Percentiles rank a stretch among this genome's conserved stretches.
phyloP scores from a whole-genome alignment of 768 basidiomycete genomes.

The Tricholoma sp. region DNA sequence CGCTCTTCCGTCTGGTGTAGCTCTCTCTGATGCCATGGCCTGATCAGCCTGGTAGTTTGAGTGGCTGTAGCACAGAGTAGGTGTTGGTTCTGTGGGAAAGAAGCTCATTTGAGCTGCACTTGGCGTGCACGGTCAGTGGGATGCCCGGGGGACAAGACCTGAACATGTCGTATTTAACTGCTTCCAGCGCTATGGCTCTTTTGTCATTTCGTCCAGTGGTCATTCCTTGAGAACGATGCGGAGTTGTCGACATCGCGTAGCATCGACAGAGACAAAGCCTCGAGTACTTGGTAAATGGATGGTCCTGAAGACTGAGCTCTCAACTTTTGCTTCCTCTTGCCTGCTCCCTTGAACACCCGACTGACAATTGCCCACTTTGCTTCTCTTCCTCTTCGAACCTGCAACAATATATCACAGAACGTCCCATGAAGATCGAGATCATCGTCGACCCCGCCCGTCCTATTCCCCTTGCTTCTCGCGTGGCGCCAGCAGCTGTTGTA shows the following conservation, averaged over 20 bases:
- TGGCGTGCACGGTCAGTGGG: constrained; percentile 10
- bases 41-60: constrained; percentile 10
- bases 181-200: constrained; percentile 20
- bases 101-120: constrained; percentile 14
- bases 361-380: constrained; percentile 43
- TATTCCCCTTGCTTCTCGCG: constrained; percentile 75
- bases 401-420: constrained; percentile 56
- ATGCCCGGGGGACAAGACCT: constrained; percentile 15
- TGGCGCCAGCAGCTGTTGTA: constrained; percentile 52
- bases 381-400: constrained; percentile 27
- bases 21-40: neutral
- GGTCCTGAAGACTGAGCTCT: constrained; percentile 28
- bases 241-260: constrained; percentile 4
- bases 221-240: constrained; percentile 10
- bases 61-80: constrained; percentile 14
- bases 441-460: constrained; percentile 80
- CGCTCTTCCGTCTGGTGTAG: neutral
- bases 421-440: constrained; percentile 98
- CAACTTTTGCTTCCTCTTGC: constrained; percentile 35
- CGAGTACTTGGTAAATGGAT: constrained; percentile 33
- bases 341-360: constrained; percentile 38
- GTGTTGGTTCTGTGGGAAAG: constrained; percentile 1
- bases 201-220: neutral
- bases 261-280: constrained; percentile 36
- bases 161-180: constrained; percentile 20